Evolutionary conservation across 805 yeast genomes (phyloP).

Genomic region (Torulaspora indica): DNA sequence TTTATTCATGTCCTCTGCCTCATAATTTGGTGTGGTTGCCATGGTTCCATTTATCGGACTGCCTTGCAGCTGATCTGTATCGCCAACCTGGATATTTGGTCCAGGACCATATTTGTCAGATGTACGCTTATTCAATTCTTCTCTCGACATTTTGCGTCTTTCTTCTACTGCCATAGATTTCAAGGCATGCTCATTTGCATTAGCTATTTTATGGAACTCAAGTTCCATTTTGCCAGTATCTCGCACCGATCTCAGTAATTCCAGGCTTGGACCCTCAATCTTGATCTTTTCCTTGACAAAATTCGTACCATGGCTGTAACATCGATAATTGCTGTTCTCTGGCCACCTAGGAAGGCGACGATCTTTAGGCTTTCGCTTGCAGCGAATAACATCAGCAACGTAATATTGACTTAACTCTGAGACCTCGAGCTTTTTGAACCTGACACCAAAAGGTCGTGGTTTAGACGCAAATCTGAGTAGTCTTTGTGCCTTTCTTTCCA

Average conservation of each 20-base stretch:
- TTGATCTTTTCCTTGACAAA: slow-evolving; percentile 4
- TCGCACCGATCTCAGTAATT: slow-evolving; percentile 2
- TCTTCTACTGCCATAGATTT: neutral
- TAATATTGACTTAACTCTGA: neutral
- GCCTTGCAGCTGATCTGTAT: no score
- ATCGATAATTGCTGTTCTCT: neutral
- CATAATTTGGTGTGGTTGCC: neutral
- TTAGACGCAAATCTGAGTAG: slow-evolving; percentile 6
- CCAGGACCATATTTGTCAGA: neutral
- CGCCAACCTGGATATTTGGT: neutral
- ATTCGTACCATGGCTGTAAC: neutral
- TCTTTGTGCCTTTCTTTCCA: slow-evolving; percentile 10
- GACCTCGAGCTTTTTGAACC: neutral
- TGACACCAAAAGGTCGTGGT: neutral
- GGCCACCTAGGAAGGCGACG: slow-evolving; percentile 4
- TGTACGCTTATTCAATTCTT: slow-evolving; percentile 10
- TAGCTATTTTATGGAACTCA: neutral
- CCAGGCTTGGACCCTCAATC: slow-evolving; percentile 3
- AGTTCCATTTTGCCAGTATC: neutral
- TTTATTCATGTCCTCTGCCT: neutral
- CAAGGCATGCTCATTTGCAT: neutral
- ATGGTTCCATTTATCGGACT: no score
- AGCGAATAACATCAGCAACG: neutral
- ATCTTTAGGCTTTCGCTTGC: neutral
- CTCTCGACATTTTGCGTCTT: no score